Base-by-base conservation (phyloP, 1,139 yeast species). In the Saccharomyces hybrid region DNA sequence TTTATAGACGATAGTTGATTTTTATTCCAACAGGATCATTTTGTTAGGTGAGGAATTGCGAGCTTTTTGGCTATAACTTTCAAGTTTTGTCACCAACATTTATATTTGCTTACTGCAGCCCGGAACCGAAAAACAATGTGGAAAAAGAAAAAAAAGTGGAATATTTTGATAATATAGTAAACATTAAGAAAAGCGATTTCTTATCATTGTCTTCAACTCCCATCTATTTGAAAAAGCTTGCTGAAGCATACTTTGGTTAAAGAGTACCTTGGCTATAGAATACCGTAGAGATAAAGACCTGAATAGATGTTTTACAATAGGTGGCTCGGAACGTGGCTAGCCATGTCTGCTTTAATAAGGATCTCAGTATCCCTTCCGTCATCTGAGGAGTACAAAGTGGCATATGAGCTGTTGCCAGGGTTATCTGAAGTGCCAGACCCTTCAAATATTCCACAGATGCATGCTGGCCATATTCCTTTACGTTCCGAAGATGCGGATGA, bases 381-480 rank as follows among this genome's bases (percentile, higher is more conserved):
- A 7, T 53, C 51, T n/a, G 53, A 56, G 23, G 62, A 62, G 6
- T 64, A 57, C 50, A 52, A 51, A 32, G 68, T 66, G n/a, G 56
- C 60, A 5, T 60, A 63, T 4, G 67, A 66, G 32, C 54, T 64
- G 11, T 47, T 68, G n/a, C 70, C 72, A 0, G 71, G 72, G n/a
- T 49, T 64, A 26, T 53, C 60, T 4, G 51, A 57, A 6, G 52
- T 60, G 16, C 51, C 56, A 28, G 63, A 61, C 53, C 54, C 46
- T 13, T 49, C 51, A 6, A 44, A 51, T 32, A 57, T 65, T 14
- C 69, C 70, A 9, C 60, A 61, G 42, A 85, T 85, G 90, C 78
- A 79, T 67, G 82, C 93, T 0, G 95, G 96, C 0, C 93, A 86
- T 63, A 69, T 88, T 23, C 65, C 66, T 9, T 55, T 71, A 11